Percentiles rank a stretch among this genome's conserved stretches.
Conservation (phyloP, 768 basidiomycete species). For the Lentinula raphanica region DNA sequence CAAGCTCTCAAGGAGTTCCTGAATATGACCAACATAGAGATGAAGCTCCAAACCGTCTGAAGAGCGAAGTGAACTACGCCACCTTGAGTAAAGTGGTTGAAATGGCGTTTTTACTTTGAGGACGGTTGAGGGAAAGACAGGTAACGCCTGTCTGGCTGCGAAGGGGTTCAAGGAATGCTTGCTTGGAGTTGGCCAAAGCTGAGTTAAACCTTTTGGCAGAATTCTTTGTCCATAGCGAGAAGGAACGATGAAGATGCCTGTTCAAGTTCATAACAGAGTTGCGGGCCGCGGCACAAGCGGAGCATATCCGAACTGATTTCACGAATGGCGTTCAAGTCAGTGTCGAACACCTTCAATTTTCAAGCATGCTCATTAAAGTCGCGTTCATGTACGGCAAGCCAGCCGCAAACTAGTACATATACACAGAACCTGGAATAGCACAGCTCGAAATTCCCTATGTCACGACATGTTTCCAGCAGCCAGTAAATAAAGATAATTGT, state of each 20-base stretch:
- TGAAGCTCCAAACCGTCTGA: conserved; percentile 6
- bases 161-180: conserved; percentile 51
- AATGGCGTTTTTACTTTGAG: conserved; percentile 84
- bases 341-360: not conserved
- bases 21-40: conserved; percentile 8
- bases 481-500: not conserved
- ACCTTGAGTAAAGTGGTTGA: conserved; percentile 70
- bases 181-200: conserved; percentile 1
- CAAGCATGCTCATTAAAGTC: not conserved
- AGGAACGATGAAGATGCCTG: not conserved
- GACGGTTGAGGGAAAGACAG: conserved; percentile 75
- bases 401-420: not conserved
- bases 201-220: not conserved
- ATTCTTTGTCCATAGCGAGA: not conserved
- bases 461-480: not conserved
- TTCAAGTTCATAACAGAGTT: not conserved
- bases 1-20: conserved; percentile 72
- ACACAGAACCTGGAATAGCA: not conserved
- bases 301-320: not conserved
- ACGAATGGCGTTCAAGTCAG: too few relatives aligned
- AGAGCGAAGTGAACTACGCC: conserved; percentile 6
- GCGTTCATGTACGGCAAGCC: not conserved
- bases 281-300: not conserved
- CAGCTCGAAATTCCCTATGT: not conserved
- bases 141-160: conserved; percentile 57